These are phyloP conservation scores for Triticum dicoccoides DNA, from an alignment of 176 grass and related monocot species.

Conservation along the genomic window DNA sequence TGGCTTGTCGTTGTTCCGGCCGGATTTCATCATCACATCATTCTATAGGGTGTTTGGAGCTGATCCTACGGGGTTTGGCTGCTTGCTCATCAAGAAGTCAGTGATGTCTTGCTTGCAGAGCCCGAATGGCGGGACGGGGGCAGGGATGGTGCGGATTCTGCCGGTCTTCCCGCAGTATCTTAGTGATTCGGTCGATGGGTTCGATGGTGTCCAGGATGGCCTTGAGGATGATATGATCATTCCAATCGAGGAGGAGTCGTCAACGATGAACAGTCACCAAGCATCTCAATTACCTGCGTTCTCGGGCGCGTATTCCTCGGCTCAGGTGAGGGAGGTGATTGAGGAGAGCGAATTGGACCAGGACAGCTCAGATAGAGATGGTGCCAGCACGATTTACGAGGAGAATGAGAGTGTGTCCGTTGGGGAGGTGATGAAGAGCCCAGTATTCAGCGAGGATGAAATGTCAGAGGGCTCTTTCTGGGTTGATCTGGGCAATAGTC, in stretches of 20 bases:
- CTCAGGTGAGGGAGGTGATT: conserved; percentile 88
- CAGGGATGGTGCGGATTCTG: conserved; percentile 86
- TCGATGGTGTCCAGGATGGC: conserved; percentile 71
- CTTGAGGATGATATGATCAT: conserved; percentile 78
- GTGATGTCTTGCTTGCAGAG: conserved; percentile 84
- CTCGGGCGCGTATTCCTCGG: conserved; percentile 84
- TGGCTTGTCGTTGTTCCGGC: conserved; percentile 85
- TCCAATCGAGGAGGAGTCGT: conserved; percentile 50
- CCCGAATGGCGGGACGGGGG: conserved; percentile 58
- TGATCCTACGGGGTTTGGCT: conserved; percentile 93
- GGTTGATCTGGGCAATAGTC: conserved; percentile 98
- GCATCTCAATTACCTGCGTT: conserved; percentile 84
- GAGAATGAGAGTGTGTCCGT: conserved; percentile 89
- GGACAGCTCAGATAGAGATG: conserved; percentile 86
- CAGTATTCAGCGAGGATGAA: conserved; percentile 95
- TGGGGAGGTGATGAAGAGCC: conserved; percentile 97
- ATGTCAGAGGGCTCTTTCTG: conserved; percentile 88
- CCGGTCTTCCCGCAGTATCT: conserved; percentile 90
- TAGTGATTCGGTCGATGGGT: conserved; percentile 77
- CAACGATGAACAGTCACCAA: conserved; percentile 43
- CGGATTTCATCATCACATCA: conserved; percentile 98
- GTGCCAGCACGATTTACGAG: conserved; percentile 94
- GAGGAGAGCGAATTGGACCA: conserved; percentile 88
- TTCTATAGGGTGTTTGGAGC: conserved; percentile 94
- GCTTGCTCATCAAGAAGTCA: conserved; percentile 96